Conservation (phyloP, 1,284 basidiomycete species). For the Cerioporus squamosus region DNA sequence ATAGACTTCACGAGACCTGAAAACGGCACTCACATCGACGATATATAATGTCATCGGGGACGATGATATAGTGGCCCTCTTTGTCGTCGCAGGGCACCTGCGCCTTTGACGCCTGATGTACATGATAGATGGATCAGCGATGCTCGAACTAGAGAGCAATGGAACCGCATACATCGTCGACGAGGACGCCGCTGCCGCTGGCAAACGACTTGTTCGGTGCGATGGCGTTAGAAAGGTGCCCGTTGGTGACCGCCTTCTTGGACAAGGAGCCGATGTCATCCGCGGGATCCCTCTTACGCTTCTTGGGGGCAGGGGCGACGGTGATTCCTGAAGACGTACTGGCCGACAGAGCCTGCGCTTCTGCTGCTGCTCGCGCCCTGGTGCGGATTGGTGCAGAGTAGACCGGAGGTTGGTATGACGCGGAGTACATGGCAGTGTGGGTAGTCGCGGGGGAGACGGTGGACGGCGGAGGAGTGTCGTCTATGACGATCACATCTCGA, state of each 20-base stretch:
- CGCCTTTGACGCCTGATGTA: conserved; percentile 58
- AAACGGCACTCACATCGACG: conserved; percentile 69
- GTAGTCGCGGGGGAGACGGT: conserved; percentile 74
- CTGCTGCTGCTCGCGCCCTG: conserved; percentile 79
- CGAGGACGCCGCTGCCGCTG: conserved; percentile 59
- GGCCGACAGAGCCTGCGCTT: conserved; percentile 73
- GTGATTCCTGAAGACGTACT: conserved; percentile 60
- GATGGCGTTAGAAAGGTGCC: conserved; percentile 49
- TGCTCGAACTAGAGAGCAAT: conserved; percentile 16
- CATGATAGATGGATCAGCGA: conserved; percentile 31
- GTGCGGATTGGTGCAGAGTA: conserved; percentile 77
- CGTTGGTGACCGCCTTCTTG: conserved; percentile 59
- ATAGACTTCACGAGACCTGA: conserved; percentile 8
- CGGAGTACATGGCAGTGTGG: conserved; percentile 68
- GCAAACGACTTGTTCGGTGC: conserved; percentile 60
- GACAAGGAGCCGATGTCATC: conserved; percentile 65
- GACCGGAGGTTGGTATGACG: conserved; percentile 77
- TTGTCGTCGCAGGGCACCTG: conserved; percentile 86
- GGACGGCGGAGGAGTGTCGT: conserved; percentile 81
- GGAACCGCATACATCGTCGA: conserved; percentile 60
- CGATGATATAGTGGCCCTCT: conserved; percentile 94
- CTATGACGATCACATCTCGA: conserved; percentile 86
- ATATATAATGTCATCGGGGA: conserved; percentile 86
- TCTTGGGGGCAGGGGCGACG: conserved; percentile 68
- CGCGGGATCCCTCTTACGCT: conserved; percentile 72